Percentiles rank a stretch among this genome's conserved stretches.
Conservation (phyloP, 2,329 filamentous ascomycete species). For the Phyllosticta paracitricarpa region DNA sequence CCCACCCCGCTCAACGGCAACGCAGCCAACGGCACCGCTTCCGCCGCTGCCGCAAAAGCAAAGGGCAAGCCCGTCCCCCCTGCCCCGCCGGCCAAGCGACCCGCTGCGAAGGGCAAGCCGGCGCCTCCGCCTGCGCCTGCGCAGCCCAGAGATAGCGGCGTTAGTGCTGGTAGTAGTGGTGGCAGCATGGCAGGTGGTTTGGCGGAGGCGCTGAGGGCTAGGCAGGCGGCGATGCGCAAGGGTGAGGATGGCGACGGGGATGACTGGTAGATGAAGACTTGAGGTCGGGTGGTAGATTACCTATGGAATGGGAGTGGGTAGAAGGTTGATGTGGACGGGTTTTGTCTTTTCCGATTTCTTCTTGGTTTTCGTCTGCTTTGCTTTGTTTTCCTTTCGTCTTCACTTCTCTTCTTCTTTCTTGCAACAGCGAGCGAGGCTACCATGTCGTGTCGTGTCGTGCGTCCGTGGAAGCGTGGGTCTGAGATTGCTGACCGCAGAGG, state of each 20-base stretch:
- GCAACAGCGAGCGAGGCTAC: too few relatives aligned
- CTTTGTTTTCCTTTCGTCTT: too few relatives aligned
- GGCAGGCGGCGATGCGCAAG: constrained; percentile 39
- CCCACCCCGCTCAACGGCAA: constrained; percentile 25
- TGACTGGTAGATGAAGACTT: constrained; percentile 18
- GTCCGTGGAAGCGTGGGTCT: too few relatives aligned
- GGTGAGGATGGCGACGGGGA: constrained; percentile 26
- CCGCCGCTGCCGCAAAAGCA: constrained; percentile 22
- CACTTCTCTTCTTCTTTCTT: too few relatives aligned
- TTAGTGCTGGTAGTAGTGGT: constrained; percentile 19
- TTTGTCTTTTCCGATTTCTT: too few relatives aligned
- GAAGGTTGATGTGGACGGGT: too few relatives aligned
- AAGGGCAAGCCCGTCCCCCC: constrained; percentile 51
- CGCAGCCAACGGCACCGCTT: constrained; percentile 43
- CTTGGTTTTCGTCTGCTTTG: too few relatives aligned
- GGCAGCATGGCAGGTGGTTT: constrained; percentile 39
- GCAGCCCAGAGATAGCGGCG: constrained; percentile 55
- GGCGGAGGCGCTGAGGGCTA: constrained; percentile 39
- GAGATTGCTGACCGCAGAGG: too few relatives aligned
- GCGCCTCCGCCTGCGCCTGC: constrained; percentile 52
- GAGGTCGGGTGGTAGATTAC: too few relatives aligned
- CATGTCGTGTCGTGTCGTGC: too few relatives aligned
- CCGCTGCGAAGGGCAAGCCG: constrained; percentile 59
- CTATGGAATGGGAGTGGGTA: too few relatives aligned
- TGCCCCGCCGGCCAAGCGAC: constrained; percentile 70